Base-by-base conservation (phyloP, 305 asterid genomes). In the Fraxinus sp. region DNA sequence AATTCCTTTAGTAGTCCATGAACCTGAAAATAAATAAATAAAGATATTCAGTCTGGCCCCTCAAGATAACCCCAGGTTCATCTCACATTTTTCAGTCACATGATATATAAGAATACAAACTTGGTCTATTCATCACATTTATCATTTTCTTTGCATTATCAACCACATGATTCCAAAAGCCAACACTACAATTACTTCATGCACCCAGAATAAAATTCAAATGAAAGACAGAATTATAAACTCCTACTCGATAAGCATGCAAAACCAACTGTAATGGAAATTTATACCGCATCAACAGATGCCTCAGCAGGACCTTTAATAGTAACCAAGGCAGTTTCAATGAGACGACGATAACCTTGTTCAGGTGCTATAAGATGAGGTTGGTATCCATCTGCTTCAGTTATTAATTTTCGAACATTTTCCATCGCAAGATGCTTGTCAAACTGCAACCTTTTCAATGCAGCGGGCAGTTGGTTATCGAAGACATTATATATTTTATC, bases 281-380 rank as follows among this genome's bases (percentile, higher is more conserved):
- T 66, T 39, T 82, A 79, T 96, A 96, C 99, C 92, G 97, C 92
- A 80, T 93, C 99, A 84, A 96, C 98, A 83, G 97, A 89, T 64
- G 97, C 98, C 91, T 94, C 99, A 46, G 98, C 98, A 84, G 98
- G 98, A 66, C 98, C 99, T 88, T 93, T 94, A 84, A 96, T 89
- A 8, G 96, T 89, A 81, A 91, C 82, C 92, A 96, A 86, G 81
- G 99, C 91, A 80, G 98, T 94, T 87, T 94, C 98, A 85, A 96
- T 96, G 75, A 96, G 98, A 82, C 94, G 97, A 24, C 98, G 98
- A 79, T 96, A 96, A 85, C 99, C 99, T 87, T 96, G 98, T 86
- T 96, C 99, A 0, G 99, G 99, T 37, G 99, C 99, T 87, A 96
- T 96, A 71, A 96, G 91, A 89, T 96, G 99, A 80, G 99, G 99